These are phyloP conservation scores for Isatis lusitanica DNA, from an alignment of 441 rosid species.

Conservation along the genomic window DNA sequence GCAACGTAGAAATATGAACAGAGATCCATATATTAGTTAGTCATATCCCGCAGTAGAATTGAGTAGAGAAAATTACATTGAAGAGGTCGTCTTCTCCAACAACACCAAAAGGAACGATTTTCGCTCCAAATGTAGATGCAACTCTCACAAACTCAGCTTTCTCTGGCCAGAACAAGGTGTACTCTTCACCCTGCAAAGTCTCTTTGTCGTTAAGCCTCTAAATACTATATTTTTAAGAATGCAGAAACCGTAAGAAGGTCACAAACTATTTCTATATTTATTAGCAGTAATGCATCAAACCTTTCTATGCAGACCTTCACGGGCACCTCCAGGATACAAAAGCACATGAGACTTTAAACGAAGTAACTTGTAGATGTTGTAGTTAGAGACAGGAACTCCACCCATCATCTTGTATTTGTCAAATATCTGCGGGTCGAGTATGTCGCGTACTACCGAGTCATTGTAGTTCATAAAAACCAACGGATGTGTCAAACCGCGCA, in stretches of 20 bases:
- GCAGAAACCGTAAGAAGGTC: not conserved
- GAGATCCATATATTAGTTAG: no score
- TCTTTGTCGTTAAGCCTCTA: slow-evolving; percentile 8
- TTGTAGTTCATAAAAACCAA: slow-evolving; percentile 37
- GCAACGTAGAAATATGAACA: not conserved
- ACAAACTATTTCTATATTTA: not conserved
- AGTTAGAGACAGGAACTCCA: slow-evolving; percentile 59
- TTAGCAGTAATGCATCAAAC: slow-evolving; percentile 34
- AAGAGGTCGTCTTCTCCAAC: slow-evolving; percentile 76
- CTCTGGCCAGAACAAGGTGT: slow-evolving; percentile 71
- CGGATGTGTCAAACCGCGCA: slow-evolving; percentile 74
- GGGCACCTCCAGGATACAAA: slow-evolving; percentile 69
- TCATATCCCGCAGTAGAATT: not conserved
- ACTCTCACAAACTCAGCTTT: slow-evolving; percentile 67
- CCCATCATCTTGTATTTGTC: slow-evolving; percentile 60
- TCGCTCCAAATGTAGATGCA: slow-evolving; percentile 72
- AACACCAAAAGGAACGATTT: slow-evolving; percentile 69
- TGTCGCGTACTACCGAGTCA: slow-evolving; percentile 27
- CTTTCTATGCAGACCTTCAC: slow-evolving; percentile 75
- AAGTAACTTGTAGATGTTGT: slow-evolving; percentile 52
- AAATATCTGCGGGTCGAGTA: slow-evolving; percentile 22
- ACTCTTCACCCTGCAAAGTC: slow-evolving; percentile 57
- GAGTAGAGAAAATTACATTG: slow-evolving; percentile 40
- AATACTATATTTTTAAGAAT: no score
- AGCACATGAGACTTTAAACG: slow-evolving; percentile 60